Conservation (phyloP, 139 green algal species). For the Spirogloea muscicola region DNA sequence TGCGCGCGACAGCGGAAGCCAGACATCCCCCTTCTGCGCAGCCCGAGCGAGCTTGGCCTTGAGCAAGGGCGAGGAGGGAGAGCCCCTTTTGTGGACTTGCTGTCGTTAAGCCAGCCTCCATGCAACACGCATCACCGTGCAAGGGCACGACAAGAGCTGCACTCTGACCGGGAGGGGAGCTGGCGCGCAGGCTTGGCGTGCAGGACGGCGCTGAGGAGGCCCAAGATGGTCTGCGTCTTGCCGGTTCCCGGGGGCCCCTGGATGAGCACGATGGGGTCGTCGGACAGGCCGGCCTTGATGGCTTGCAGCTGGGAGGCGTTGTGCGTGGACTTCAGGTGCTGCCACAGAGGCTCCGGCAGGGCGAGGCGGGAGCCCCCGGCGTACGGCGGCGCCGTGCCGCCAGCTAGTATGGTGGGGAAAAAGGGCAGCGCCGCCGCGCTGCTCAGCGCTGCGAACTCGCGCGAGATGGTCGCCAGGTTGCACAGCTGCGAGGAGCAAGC, state of each 20-base stretch:
- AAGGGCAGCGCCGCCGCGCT: slow-evolving; percentile 67
- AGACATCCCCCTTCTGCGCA: too few relatives aligned
- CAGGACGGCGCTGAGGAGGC: slow-evolving; percentile 49
- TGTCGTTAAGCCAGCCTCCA: too few relatives aligned
- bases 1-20: too few relatives aligned
- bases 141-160: too few relatives aligned
- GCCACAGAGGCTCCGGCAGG: slow-evolving; percentile 3
- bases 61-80: too few relatives aligned
- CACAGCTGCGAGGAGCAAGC: slow-evolving; percentile 68
- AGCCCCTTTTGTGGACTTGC: too few relatives aligned
- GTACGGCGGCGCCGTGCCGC: too few relatives aligned
- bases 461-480: slow-evolving; percentile 80
- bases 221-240: slow-evolving; percentile 57
- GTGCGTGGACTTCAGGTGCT: slow-evolving; percentile 52
- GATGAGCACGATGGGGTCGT: slow-evolving; percentile 37
- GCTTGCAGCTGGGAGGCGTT: slow-evolving; percentile 32
- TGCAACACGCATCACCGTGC: too few relatives aligned
- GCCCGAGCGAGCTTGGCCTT: too few relatives aligned
- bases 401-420: too few relatives aligned
- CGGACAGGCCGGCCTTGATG: slow-evolving; percentile 26
- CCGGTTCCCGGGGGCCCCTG: slow-evolving; percentile 57
- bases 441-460: slow-evolving; percentile 86
- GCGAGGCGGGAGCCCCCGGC: too few relatives aligned
- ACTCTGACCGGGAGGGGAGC: too few relatives aligned
- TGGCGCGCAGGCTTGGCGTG: slow-evolving; percentile 24